These are phyloP conservation scores for Falciphora oryzae DNA, from an alignment of 2,329 filamentous ascomycete species.

Conservation along the genomic window DNA sequence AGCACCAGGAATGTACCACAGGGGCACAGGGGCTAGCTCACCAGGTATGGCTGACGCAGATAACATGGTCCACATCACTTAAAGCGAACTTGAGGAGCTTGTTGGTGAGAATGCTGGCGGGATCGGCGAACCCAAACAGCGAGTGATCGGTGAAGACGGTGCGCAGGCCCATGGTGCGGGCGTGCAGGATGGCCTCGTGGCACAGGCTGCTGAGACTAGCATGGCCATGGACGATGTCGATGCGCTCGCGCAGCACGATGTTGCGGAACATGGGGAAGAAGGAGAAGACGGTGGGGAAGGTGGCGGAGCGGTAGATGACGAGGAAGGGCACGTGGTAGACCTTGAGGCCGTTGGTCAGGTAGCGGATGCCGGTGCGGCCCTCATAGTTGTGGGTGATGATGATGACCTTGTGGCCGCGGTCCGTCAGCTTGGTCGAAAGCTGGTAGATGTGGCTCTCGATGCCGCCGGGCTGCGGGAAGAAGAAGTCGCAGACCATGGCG, in stretches of 20 bases:
- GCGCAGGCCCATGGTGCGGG: slow-evolving; percentile 88
- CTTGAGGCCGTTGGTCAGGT: slow-evolving; percentile 95
- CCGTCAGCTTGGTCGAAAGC: slow-evolving; percentile 89
- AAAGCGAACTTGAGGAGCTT: slow-evolving; percentile 94
- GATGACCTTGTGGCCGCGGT: slow-evolving; percentile 96
- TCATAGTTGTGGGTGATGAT: slow-evolving; percentile 95
- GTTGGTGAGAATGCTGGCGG: slow-evolving; percentile 91
- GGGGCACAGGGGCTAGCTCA: slow-evolving; percentile 28
- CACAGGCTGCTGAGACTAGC: slow-evolving; percentile 88
- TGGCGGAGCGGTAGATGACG: slow-evolving; percentile 88
- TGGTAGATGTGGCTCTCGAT: slow-evolving; percentile 99
- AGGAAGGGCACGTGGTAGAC: slow-evolving; percentile 97
- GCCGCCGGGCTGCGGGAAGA: slow-evolving; percentile 95
- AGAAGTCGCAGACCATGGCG: slow-evolving; percentile 98
- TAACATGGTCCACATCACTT: slow-evolving; percentile 96
- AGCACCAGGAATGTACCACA: too few relatives aligned
- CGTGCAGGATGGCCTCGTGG: slow-evolving; percentile 91
- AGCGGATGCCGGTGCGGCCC: slow-evolving; percentile 84
- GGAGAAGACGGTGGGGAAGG: slow-evolving; percentile 95
- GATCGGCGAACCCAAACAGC: slow-evolving; percentile 94
- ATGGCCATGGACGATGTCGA: slow-evolving; percentile 98
- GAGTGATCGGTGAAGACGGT: slow-evolving; percentile 98
- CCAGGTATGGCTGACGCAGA: slow-evolving; percentile 98
- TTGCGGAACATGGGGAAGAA: slow-evolving; percentile 98
- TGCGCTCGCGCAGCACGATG: slow-evolving; percentile 87